phyloP scores from a whole-genome alignment of 225 moss, liverwort and hornwort genomes.

The Sphagnum contortum region DNA sequence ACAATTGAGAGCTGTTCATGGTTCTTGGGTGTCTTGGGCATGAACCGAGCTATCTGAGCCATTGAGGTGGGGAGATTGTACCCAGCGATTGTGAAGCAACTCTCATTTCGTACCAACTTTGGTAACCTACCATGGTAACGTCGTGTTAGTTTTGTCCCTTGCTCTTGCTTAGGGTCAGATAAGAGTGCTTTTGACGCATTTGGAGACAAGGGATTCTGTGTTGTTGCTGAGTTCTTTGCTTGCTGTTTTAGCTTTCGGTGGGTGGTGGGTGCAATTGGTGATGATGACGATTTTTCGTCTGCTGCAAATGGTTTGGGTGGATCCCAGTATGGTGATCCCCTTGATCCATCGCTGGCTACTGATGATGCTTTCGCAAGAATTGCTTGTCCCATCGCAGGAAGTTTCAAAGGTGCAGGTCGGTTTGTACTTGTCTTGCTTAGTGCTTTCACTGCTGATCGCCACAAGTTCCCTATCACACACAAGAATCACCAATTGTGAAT shows the following conservation, averaged over 20 bases:
- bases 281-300: too few species aligned
- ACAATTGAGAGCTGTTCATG: constrained; percentile 20
- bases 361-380: constrained; percentile 5
- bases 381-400: not conserved
- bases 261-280: too few species aligned
- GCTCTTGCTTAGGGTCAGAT: constrained; percentile 18
- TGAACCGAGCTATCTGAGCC: constrained; percentile 25
- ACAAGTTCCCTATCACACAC: not conserved
- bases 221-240: too few species aligned
- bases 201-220: too few species aligned
- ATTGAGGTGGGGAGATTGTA: constrained; percentile 25
- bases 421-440: not conserved
- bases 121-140: constrained; percentile 16
- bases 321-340: constrained; percentile 2
- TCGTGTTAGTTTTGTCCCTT: not conserved
- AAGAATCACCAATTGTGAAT: not conserved
- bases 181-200: not conserved
- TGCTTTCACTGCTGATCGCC: not conserved
- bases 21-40: constrained; percentile 19
- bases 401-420: not conserved
- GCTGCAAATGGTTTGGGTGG: not conserved
- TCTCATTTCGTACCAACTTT: constrained; percentile 14
- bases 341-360: constrained; percentile 4
- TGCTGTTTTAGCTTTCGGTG: too few species aligned
- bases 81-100: constrained; percentile 19